These are phyloP conservation scores for Rheum nobile DNA, from an alignment of 148 eudicot genomes.

Conservation along the genomic window DNA sequence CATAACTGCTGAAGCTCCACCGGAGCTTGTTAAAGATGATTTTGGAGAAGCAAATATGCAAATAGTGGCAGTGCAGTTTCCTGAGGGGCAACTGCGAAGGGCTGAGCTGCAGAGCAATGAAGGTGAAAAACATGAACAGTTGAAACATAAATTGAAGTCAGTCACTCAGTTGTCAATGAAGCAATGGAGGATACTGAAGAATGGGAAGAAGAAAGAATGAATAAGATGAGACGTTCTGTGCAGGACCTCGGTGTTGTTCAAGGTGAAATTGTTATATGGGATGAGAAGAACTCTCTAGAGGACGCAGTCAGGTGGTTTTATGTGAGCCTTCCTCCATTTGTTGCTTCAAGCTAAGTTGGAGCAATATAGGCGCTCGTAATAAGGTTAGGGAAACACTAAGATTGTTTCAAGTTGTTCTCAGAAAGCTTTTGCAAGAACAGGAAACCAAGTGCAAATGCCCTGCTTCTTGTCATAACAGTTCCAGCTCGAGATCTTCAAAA, in stretches of 20 bases:
- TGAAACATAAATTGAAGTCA: slow-evolving; percentile 14
- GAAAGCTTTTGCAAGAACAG: slow-evolving; percentile 68
- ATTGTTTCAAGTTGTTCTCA: slow-evolving; percentile 45
- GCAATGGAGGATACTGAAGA: slow-evolving; percentile 9
- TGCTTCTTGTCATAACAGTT: slow-evolving; percentile 63
- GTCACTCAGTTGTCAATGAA: slow-evolving; percentile 11
- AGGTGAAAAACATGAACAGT: neutral
- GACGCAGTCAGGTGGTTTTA: slow-evolving; percentile 12
- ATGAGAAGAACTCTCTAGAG: slow-evolving; percentile 18
- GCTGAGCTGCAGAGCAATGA: neutral
- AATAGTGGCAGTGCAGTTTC: neutral
- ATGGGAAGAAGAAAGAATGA: neutral
- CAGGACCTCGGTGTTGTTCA: neutral
- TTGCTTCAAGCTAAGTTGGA: slow-evolving; percentile 25
- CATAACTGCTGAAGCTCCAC: slow-evolving; percentile 4
- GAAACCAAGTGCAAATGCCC: slow-evolving; percentile 65
- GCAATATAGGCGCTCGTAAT: slow-evolving; percentile 37
- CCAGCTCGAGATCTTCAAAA: slow-evolving; percentile 85
- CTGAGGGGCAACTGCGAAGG: no score
- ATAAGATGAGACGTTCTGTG: neutral
- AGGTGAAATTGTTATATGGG: slow-evolving; percentile 11
- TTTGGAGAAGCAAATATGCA: slow-evolving; percentile 6
- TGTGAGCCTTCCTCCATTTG: slow-evolving; percentile 38
- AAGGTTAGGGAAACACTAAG: slow-evolving; percentile 62
- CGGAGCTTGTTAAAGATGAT: slow-evolving; percentile 13